A percentile compares a stretch with the other conserved stretches of the same genome.
These are phyloP conservation scores for Phalaenopsis equestris DNA, from an alignment of 106 monocot species.

Conservation along the genomic window DNA sequence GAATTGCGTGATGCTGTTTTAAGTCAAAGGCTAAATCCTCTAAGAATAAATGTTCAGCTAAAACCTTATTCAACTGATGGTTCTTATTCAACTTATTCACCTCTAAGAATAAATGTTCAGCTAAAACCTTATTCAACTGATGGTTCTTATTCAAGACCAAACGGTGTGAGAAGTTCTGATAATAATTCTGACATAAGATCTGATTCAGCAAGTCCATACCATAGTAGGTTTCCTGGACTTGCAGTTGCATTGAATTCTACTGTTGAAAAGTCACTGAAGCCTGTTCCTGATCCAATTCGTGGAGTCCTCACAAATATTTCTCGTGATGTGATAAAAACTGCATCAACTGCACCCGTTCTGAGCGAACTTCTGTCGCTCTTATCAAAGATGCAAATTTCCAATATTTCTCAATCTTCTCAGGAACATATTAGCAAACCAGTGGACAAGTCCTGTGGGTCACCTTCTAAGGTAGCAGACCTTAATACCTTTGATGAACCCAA, in stretches of 20 bases:
- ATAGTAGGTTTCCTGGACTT: background rate
- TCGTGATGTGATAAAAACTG: slow-evolving; percentile 38
- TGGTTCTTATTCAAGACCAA: slow-evolving; percentile 9
- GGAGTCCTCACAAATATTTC: slow-evolving; percentile 23
- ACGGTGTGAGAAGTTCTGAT: background rate
- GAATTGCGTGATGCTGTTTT: slow-evolving; percentile 81
- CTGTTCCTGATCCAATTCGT: slow-evolving; percentile 15
- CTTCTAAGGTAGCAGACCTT: background rate
- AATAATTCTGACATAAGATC: background rate
- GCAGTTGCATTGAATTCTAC: slow-evolving; percentile 12
- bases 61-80: slow-evolving; percentile 13
- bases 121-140: slow-evolving; percentile 20
- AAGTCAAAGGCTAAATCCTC: slow-evolving; percentile 62
- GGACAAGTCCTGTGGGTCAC: background rate
- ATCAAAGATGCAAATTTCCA: slow-evolving; percentile 23
- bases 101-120: slow-evolving; percentile 63
- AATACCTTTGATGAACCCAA: slow-evolving; percentile 3
- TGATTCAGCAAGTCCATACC: background rate
- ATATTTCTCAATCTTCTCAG: slow-evolving; percentile 8
- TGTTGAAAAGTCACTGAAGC: slow-evolving; percentile 45
- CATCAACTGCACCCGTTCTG: slow-evolving; percentile 28
- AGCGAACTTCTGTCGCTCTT: slow-evolving; percentile 33
- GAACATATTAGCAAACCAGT: slow-evolving; percentile 6
- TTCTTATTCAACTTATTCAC: too few relatives aligned
- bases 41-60: slow-evolving; percentile 61